Conservation (phyloP, 2,329 filamentous ascomycete genomes). For the Orbilia brochopaga region DNA sequence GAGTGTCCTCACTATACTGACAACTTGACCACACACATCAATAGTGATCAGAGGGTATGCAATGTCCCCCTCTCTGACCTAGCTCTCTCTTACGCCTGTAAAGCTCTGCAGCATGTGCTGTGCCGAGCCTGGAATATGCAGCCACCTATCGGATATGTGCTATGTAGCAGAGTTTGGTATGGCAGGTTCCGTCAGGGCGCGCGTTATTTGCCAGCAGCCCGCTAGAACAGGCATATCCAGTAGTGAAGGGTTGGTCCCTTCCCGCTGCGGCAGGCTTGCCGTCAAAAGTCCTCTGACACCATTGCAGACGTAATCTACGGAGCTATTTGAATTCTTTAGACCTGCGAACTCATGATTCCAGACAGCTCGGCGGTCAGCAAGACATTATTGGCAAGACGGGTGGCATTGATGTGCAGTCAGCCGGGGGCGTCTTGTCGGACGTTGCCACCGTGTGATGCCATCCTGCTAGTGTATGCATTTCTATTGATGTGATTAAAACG, state of each 20-base stretch:
- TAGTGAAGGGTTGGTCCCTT: constrained; percentile 6
- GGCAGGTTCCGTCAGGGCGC: constrained; percentile 46
- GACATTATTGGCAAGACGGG: too few relatives aligned
- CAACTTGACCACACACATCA: too few relatives aligned
- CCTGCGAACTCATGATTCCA: neutral
- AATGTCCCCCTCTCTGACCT: constrained; percentile 12
- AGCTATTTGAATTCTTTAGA: neutral
- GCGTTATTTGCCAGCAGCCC: constrained; percentile 26
- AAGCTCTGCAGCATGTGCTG: constrained; percentile 36
- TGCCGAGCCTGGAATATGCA: constrained; percentile 36
- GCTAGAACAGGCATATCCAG: constrained; percentile 26
- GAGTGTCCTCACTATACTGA: constrained; percentile 18
- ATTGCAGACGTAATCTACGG: neutral
- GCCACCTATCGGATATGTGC: constrained; percentile 50
- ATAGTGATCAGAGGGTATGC: neutral
- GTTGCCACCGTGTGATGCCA: neutral
- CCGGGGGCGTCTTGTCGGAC: neutral
- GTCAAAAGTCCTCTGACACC: neutral
- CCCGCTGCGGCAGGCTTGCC: neutral
- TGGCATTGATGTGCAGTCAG: too few relatives aligned
- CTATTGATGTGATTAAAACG: too few relatives aligned
- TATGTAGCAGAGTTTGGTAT: constrained; percentile 47
- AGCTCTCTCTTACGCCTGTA: neutral
- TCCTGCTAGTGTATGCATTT: neutral
- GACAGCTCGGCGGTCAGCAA: too few relatives aligned